Percentiles rank a stretch among this genome's conserved stretches.
Conservation (phyloP, 805 yeast species). For the Candida caryicola region DNA sequence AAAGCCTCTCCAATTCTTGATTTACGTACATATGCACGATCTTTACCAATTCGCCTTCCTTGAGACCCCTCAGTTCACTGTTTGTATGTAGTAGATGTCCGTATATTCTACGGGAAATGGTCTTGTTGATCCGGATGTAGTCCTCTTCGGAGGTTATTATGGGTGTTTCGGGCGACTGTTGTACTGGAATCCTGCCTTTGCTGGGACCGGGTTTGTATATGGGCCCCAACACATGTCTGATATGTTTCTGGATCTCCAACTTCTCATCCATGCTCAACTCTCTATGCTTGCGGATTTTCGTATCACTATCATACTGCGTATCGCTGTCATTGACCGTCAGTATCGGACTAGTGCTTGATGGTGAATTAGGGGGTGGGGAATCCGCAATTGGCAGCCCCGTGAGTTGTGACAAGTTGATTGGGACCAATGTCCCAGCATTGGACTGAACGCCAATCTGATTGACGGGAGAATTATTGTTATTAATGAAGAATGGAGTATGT, state of each 20-base stretch:
- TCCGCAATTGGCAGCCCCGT: slow-evolving; percentile 4
- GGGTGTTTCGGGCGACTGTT: slow-evolving; percentile 16
- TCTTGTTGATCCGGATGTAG: slow-evolving; percentile 61
- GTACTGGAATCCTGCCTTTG: slow-evolving; percentile 24
- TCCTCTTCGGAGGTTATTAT: slow-evolving; percentile 29
- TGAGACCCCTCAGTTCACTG: slow-evolving; percentile 14
- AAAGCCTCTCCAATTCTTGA: slow-evolving; percentile 14
- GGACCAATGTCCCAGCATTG: background rate
- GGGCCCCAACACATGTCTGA: slow-evolving; percentile 51
- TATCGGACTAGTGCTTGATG: slow-evolving; percentile 9
- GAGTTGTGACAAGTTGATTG: background rate
- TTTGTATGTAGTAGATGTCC: slow-evolving; percentile 19
- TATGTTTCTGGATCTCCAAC: slow-evolving; percentile 51
- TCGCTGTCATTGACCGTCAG: slow-evolving; percentile 4
- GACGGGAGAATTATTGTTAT: background rate
- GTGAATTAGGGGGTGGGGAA: slow-evolving; percentile 7
- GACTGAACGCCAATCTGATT: background rate
- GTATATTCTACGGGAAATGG: slow-evolving; percentile 60
- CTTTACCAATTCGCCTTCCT: slow-evolving; percentile 15
- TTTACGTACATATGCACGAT: slow-evolving; percentile 25
- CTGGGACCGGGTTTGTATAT: slow-evolving; percentile 33
- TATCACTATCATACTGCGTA: slow-evolving; percentile 8
- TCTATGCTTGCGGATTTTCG: slow-evolving; percentile 3
- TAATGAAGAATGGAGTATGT: background rate
- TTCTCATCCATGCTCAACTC: slow-evolving; percentile 46